These are phyloP conservation scores for Penicillium sp. DNA, from an alignment of 2,329 filamentous ascomycete species.

Conservation along the genomic window DNA sequence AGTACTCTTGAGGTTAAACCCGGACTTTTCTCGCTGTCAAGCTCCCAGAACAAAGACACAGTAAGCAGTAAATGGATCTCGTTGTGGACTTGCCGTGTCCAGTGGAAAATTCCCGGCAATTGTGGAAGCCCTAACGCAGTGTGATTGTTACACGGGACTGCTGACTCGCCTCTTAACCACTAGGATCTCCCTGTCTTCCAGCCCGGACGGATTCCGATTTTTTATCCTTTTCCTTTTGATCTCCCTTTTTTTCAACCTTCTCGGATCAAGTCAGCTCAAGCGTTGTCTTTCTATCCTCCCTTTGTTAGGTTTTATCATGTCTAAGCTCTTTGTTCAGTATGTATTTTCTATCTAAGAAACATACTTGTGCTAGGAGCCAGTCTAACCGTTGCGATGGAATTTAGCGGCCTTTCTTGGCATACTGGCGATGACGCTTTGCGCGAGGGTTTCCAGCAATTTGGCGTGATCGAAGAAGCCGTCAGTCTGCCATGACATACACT, in stretches of 20 bases:
- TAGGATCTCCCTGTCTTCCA: constrained; percentile 21
- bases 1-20: constrained; percentile 2
- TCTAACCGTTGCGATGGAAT: not conserved
- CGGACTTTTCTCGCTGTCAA: constrained; percentile 3
- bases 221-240: constrained; percentile 2
- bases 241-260: not conserved
- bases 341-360: constrained; percentile 34
- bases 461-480: constrained; percentile 91
- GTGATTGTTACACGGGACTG: constrained; percentile 28
- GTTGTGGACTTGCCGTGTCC: constrained; percentile 8
- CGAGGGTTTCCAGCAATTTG: constrained; percentile 89
- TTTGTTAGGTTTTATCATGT: constrained; percentile 55
- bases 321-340: constrained; percentile 94
- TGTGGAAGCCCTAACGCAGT: constrained; percentile 25
- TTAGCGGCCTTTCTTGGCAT: constrained; percentile 95
- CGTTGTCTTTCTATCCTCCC: not conserved
- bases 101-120: constrained; percentile 10
- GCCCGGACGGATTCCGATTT: constrained; percentile 8
- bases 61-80: constrained; percentile 18
- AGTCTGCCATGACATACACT: constrained; percentile 42
- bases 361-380: not conserved
- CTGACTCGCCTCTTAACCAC: constrained; percentile 27
- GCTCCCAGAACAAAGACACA: constrained; percentile 3
- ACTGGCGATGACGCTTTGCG: constrained; percentile 86
- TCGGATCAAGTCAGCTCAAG: constrained; percentile 1